Conservation (phyloP, 1,284 basidiomycete species). For the Exobasidium cylindrosporum region DNA sequence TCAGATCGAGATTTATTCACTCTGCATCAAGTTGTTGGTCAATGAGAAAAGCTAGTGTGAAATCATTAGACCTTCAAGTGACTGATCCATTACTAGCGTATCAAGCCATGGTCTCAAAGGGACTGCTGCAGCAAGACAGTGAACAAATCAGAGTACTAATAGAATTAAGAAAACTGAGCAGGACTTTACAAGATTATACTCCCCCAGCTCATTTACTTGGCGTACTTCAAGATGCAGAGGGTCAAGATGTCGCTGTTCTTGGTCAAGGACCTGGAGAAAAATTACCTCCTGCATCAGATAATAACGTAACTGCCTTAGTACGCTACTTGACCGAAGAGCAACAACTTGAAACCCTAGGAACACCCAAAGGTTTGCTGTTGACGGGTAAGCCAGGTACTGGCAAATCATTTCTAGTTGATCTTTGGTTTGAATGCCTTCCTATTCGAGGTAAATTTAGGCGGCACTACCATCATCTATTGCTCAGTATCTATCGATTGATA, state of each 20-base stretch:
- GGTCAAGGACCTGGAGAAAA: background rate
- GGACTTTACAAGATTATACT: constrained; percentile 60
- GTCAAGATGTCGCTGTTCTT: constrained; percentile 18
- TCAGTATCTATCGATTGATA: constrained; percentile 68
- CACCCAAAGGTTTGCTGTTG: constrained; percentile 62
- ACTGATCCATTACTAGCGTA: constrained; percentile 45
- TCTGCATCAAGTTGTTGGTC: too few relatives aligned
- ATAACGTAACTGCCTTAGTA: constrained; percentile 58
- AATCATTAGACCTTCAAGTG: constrained; percentile 27
- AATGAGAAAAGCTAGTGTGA: too few relatives aligned
- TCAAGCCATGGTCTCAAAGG: constrained; percentile 58
- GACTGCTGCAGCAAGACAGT: constrained; percentile 64
- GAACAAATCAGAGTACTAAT: constrained; percentile 69
- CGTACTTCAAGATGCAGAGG: constrained; percentile 29
- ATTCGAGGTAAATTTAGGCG: constrained; percentile 65
- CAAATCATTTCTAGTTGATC: constrained; percentile 66
- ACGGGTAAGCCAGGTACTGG: constrained; percentile 62
- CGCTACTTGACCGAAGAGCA: constrained; percentile 63
- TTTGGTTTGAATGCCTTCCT: constrained; percentile 66
- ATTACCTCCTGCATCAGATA: constrained; percentile 19
- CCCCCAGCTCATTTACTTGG: constrained; percentile 57
- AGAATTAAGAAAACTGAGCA: constrained; percentile 62
- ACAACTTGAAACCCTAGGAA: constrained; percentile 63
- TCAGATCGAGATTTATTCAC: too few relatives aligned
- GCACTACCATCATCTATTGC: constrained; percentile 69